These are phyloP conservation scores for Acmispon strigosus DNA, from an alignment of 306 rosid species.

Conservation along the genomic window DNA sequence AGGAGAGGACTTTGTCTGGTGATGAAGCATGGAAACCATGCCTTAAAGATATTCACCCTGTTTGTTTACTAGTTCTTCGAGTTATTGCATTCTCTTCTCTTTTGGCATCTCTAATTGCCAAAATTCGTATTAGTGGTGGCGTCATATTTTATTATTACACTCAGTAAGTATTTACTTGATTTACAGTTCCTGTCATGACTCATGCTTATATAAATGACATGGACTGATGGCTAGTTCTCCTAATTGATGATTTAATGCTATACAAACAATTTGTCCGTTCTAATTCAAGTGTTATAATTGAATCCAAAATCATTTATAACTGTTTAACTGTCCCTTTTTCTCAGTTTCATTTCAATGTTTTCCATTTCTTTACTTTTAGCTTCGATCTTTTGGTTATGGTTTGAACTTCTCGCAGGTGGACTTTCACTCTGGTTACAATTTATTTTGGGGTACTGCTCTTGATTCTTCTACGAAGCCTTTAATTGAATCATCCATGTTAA, in stretches of 20 bases:
- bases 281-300: neutral
- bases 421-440: slow-evolving; percentile 59
- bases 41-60: slow-evolving; percentile 56
- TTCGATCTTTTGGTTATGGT: slow-evolving; percentile 4
- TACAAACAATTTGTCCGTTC: neutral
- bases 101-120: slow-evolving; percentile 39
- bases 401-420: slow-evolving; percentile 61
- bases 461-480: slow-evolving; percentile 11
- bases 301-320: neutral
- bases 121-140: slow-evolving; percentile 31
- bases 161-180: slow-evolving; percentile 51
- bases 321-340: neutral
- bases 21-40: slow-evolving; percentile 75
- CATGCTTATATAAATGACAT: neutral
- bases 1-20: slow-evolving; percentile 19
- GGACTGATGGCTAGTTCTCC: neutral
- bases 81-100: slow-evolving; percentile 43
- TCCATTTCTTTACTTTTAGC: neutral
- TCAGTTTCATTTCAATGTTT: slow-evolving; percentile 11
- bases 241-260: neutral
- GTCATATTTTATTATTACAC: slow-evolving; percentile 54
- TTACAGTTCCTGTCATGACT: neutral
- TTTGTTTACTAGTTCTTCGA: slow-evolving; percentile 58
- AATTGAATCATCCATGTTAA: neutral
- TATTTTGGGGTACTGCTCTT: slow-evolving; percentile 62